A percentile compares a stretch with the other conserved stretches of the same genome.
Evolutionary conservation across 1,284 basidiomycete species (phyloP).

Genomic region (Kalmanozyma brasiliensis): DNA sequence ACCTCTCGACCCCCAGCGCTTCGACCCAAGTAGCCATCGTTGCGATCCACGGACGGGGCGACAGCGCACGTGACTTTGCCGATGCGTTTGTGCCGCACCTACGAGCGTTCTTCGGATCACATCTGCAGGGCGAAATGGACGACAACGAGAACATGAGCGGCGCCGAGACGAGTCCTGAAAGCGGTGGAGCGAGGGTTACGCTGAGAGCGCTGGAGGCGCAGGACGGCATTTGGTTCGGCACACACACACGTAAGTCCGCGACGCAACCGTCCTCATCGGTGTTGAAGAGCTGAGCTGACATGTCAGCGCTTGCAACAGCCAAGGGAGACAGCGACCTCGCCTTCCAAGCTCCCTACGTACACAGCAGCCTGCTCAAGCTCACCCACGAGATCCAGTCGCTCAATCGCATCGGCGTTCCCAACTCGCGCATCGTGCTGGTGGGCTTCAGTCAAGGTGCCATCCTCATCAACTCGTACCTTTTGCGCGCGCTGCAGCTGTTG

Average conservation of each 20-base stretch:
- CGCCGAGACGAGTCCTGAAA: too few relatives aligned
- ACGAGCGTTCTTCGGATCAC: constrained; percentile 13
- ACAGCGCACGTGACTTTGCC: constrained; percentile 32
- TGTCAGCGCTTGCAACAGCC: not conserved
- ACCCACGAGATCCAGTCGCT: constrained; percentile 15
- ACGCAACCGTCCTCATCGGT: not conserved
- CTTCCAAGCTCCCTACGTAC: constrained; percentile 20
- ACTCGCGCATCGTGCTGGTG: constrained; percentile 14
- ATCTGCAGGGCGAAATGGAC: constrained; percentile 7
- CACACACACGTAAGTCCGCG: constrained; percentile 15
- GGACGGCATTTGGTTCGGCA: constrained; percentile 21
- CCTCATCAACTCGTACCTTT: constrained; percentile 14
- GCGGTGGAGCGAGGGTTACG: not conserved
- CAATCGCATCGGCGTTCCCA: constrained; percentile 11
- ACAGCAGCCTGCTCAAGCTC: constrained; percentile 16
- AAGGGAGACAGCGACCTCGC: constrained; percentile 8
- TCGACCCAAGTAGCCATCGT: constrained; percentile 20
- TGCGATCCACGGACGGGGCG: constrained; percentile 32
- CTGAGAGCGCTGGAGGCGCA: constrained; percentile 16
- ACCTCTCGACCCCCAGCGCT: constrained; percentile 3
- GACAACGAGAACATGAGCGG: not conserved
- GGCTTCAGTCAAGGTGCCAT: constrained; percentile 33
- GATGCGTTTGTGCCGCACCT: constrained; percentile 26
- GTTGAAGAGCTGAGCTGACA: too few relatives aligned
- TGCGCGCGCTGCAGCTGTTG: constrained; percentile 12